Conservation (phyloP, 352 stramenopile species). For the Thalassiosira hispida region DNA sequence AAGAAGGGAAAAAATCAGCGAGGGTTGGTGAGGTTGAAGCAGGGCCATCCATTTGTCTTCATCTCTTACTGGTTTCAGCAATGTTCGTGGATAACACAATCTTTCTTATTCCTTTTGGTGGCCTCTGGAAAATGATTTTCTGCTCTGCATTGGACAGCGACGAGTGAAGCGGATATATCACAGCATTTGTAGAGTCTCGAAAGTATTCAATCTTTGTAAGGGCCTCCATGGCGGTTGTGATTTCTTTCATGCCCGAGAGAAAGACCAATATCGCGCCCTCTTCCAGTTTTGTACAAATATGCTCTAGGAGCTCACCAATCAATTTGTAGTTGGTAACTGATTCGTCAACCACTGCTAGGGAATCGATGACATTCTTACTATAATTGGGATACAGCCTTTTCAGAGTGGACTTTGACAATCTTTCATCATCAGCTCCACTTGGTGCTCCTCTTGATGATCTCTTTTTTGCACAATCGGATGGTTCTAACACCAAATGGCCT, state of each 20-base stretch:
- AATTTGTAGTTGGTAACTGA: conserved; percentile 94
- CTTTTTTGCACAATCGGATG: conserved; percentile 79
- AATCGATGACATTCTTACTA: conserved; percentile 88
- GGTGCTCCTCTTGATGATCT: conserved; percentile 10
- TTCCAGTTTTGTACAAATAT: conserved; percentile 81
- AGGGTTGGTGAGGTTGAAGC: conserved; percentile 1
- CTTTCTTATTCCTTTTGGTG: conserved; percentile 81
- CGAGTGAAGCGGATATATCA: conserved; percentile 91
- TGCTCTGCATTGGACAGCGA: conserved; percentile 92
- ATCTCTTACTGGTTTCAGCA: conserved; percentile 81
- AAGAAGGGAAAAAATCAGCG: conserved; percentile 85
- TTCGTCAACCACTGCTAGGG: conserved; percentile 88
- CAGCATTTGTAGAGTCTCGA: conserved; percentile 45
- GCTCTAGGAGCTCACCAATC: conserved; percentile 89
- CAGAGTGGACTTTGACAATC: conserved; percentile 65
- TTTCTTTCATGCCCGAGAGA: conserved; percentile 64
- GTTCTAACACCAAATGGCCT: conserved; percentile 87
- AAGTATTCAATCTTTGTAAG: conserved; percentile 56
- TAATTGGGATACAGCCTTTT: conserved; percentile 84
- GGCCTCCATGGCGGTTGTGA: conserved; percentile 58
- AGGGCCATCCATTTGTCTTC: neutral
- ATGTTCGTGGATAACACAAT: conserved; percentile 98
- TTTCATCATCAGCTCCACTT: conserved; percentile 30
- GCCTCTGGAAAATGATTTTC: conserved; percentile 90
- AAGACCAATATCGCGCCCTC: conserved; percentile 74